Evolutionary conservation across 768 basidiomycete species (phyloP).

Genomic region (Leccinellum rugosiceps): DNA sequence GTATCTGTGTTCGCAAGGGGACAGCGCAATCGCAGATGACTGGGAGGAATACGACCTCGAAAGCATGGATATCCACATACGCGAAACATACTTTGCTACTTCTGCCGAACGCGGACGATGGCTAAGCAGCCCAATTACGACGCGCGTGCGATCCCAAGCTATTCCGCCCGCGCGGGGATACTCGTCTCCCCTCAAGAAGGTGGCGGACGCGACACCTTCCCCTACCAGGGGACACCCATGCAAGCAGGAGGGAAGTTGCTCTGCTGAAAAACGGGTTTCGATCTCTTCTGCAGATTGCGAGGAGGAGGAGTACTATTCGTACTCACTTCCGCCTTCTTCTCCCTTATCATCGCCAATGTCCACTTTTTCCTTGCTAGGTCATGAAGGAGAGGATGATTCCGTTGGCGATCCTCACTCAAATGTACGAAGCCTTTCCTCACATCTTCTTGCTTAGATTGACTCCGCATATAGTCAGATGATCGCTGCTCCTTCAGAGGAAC

Average conservation of each 20-base stretch:
- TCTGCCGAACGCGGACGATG: conserved; percentile 61
- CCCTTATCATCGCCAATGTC: conserved; percentile 44
- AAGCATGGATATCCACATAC: conserved; percentile 34
- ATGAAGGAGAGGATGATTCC: conserved; percentile 12
- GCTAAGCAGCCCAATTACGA: conserved; percentile 47
- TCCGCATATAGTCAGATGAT: conserved; percentile 12
- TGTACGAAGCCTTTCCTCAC: conserved; percentile 25
- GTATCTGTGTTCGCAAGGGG: conserved; percentile 6
- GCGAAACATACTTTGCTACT: conserved; percentile 50
- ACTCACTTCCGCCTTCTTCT: conserved; percentile 39
- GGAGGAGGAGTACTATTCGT: conserved; percentile 20
- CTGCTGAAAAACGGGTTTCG: neutral
- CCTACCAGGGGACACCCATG: neutral
- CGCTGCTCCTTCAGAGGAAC: conserved; percentile 1
- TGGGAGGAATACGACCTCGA: conserved; percentile 31
- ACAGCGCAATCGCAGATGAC: conserved; percentile 19
- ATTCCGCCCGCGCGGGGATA: conserved; percentile 16
- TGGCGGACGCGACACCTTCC: conserved; percentile 2
- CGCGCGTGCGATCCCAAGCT: conserved; percentile 14
- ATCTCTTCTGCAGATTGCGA: conserved; percentile 8
- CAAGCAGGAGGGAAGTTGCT: neutral
- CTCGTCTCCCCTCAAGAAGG: conserved; percentile 23
- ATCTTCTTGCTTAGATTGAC: conserved; percentile 1
- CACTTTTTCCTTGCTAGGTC: conserved; percentile 33
- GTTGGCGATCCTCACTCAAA: conserved; percentile 18